These are phyloP conservation scores for Solanum aculeatissimum DNA, from an alignment of 305 asterid genomes.

Conservation along the genomic window DNA sequence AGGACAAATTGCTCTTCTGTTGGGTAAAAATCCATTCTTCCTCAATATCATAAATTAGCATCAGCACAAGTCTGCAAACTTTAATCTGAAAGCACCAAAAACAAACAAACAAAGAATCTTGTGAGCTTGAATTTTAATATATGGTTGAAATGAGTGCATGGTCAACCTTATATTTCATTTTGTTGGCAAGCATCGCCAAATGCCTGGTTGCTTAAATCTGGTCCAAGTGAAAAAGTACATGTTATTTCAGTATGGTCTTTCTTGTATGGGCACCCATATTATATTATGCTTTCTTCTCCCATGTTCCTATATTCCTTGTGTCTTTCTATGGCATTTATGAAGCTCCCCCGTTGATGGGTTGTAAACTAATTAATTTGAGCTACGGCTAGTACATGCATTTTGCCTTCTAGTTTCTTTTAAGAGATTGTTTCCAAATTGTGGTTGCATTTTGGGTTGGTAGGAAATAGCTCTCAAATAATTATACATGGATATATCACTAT, in stretches of 20 bases:
- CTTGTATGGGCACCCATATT: not conserved
- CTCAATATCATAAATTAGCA: not conserved
- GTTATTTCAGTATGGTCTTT: not conserved
- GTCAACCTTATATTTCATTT: not conserved
- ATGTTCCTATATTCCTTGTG: not conserved
- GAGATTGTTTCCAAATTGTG: not conserved
- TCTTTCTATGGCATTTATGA: not conserved
- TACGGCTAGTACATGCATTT: not conserved
- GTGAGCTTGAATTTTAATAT: not conserved
- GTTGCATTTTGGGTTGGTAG: not conserved
- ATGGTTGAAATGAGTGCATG: not conserved
- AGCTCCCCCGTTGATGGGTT: not conserved
- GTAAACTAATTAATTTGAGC: not conserved
- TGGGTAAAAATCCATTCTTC: slow-evolving; percentile 52
- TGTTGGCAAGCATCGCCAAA: not conserved
- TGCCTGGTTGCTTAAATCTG: not conserved
- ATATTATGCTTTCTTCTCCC: not conserved
- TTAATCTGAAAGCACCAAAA: not conserved
- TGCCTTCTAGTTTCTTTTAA: not conserved
- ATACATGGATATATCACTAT: not conserved
- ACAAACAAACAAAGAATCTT: not conserved
- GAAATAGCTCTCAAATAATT: not conserved
- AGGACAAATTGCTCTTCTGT: slow-evolving; percentile 49
- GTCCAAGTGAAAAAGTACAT: not conserved
- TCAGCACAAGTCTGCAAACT: not conserved